These are phyloP conservation scores for Phyllosticta paracitricarpa DNA, from an alignment of 2,329 filamentous ascomycete genomes.

Conservation along the genomic window DNA sequence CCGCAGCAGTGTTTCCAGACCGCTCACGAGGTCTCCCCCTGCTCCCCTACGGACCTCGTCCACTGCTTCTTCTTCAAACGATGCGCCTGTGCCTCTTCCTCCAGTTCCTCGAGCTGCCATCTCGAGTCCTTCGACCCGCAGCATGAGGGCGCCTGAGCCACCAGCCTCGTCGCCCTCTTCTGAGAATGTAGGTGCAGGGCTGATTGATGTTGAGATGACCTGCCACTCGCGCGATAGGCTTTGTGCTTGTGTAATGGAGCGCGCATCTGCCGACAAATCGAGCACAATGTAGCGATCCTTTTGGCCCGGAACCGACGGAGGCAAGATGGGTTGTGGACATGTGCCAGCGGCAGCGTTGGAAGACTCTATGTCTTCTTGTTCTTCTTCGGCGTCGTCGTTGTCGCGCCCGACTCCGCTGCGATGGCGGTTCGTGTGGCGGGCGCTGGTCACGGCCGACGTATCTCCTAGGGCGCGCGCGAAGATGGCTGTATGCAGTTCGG, in stretches of 20 bases:
- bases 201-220: constrained; percentile 44
- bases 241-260: constrained; percentile 54
- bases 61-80: constrained; percentile 15
- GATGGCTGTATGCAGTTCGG: constrained; percentile 61
- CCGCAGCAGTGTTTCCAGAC: constrained; percentile 27
- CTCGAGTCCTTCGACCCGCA: constrained; percentile 50
- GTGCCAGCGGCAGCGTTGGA: background rate
- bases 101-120: constrained; percentile 17
- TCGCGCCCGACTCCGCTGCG: background rate
- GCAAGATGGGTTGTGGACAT: constrained; percentile 25
- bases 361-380: background rate
- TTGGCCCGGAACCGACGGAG: constrained; percentile 36
- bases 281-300: constrained; percentile 49
- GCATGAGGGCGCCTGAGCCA: constrained; percentile 41
- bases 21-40: constrained; percentile 25
- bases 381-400: background rate
- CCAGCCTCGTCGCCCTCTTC: constrained; percentile 21
- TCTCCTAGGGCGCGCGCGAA: constrained; percentile 45
- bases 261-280: constrained; percentile 38
- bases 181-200: constrained; percentile 54
- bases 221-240: constrained; percentile 70
- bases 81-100: constrained; percentile 12
- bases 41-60: constrained; percentile 21
- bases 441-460: constrained; percentile 28
- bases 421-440: constrained; percentile 14